Evolutionary conservation across 495 filamentous ascomycete species (phyloP), one percentile per base, ranked within the genome.

Genomic region (Elaphomyces granulatus): DNA sequence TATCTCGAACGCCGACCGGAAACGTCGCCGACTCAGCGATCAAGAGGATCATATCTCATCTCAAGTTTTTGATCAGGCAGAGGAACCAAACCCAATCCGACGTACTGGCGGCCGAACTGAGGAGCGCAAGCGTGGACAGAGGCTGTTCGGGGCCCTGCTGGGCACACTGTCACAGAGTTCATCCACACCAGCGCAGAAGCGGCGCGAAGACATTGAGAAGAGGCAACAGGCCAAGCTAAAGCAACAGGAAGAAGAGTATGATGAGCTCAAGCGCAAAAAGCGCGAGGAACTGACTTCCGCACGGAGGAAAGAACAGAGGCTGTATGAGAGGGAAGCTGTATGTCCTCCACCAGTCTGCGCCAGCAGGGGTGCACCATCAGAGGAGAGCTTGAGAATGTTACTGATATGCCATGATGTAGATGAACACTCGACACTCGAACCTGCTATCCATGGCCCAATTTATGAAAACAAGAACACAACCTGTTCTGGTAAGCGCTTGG

Each of bases 131-230:
- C 81, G 90, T 9, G 86, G 83, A 32, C 80, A 83, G 65, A 71
- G 90, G 38, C 70, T 98, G 51, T 94, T 95, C 62, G 90, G 90
- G 38, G 85, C 78, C 37, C 60, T 94, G 48, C 66, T 94, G 48
- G 85, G 80, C 55, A 88, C 86, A 38, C 74, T 96, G 43, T 88
- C 82, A 55, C 83, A 90, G 67, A 82, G 72, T 48, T 72, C 74
- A 49, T 70, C 54, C 26, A 63, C 69, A 34, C 66, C 74, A 49
- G 74, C 83, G 51, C 79, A 84, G 49, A 83, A 75, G 58, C 79
- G 78, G 47, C 75, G 88, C 38, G 75, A 74, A 43, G 88, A 98
- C 53, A 88, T 94, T 52, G 87, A 96, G 61, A 79, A 77, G 52
- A 81, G 82, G 52, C 83, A 90, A 56, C 78, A 87, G 57, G 83